Base-by-base conservation (phyloP, 805 yeast species). In the Maudiozyma barnettii region DNA sequence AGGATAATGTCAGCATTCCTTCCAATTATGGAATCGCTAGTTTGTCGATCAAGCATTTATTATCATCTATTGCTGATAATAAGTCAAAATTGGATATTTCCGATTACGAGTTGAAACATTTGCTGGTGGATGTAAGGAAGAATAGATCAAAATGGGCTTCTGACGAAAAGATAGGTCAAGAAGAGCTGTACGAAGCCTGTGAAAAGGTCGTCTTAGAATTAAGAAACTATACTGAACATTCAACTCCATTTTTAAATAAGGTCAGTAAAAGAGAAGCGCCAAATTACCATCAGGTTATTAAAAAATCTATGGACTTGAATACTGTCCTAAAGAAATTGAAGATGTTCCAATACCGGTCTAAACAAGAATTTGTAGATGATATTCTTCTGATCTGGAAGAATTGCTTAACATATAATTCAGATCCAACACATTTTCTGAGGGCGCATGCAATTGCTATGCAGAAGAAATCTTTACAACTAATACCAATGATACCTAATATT, bases 221-320 rank as follows among this genome's bases (percentile, higher is more conserved):
- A 30, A 75, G 99, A 59, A 86, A 91, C 6, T 87, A 84, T 55
- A 91, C 99, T 0, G 97, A 93, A 59, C 98, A 93, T 66, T 89
- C 97, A 0, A 89, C 97, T 1, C 95, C 98, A 0, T 93, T 93
- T 60, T 72, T 93, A 54, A 93, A 90, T 67, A 86, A 87, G 60
- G 99, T 93, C n/a, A 87, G 93, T 49, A 93, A 93, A 62, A 76
- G 99, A 47, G 99, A 93, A 59, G 99, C 99, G 0, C 99, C 99
- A 7, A 93, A 93, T 61, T 93, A 93, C 66, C 88, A 88, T 54
- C 82, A 83, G 48, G 75, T 93, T 39, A 91, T 93, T 58, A 90
- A 88, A 57, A 79, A 78, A 49, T 98, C 99, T 20, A 93, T 93
- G 99, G 99, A 93, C 61, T 71, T 93, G 54, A 90, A 89, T 59